These are phyloP conservation scores for Coelastrella sp. DNA, from an alignment of 139 green algal species.

Conservation along the genomic window DNA sequence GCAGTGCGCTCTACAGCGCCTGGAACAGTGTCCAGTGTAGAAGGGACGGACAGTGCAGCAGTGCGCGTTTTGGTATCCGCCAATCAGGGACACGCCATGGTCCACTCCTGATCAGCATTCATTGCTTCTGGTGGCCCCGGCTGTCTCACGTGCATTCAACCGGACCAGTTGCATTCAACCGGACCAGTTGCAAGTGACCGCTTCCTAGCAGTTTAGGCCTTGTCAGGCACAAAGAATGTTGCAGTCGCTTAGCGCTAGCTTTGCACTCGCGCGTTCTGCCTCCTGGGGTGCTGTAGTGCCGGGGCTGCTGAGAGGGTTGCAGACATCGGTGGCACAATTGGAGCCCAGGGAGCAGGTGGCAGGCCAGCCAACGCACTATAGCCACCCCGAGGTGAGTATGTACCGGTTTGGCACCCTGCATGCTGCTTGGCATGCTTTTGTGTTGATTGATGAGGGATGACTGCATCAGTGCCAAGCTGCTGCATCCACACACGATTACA, in stretches of 20 bases:
- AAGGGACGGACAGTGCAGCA: too few species aligned
- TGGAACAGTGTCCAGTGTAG: too few species aligned
- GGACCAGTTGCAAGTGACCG: background rate
- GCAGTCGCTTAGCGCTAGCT: background rate
- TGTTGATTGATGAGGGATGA: background rate
- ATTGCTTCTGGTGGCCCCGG: too few species aligned
- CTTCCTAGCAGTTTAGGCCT: too few species aligned
- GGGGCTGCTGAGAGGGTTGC: background rate
- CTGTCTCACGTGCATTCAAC: too few species aligned
- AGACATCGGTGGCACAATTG: background rate
- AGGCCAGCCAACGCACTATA: constrained; percentile 69
- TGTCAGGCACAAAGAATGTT: background rate
- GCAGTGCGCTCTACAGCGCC: too few species aligned
- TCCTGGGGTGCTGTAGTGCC: background rate
- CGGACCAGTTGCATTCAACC: background rate
- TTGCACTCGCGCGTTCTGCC: background rate
- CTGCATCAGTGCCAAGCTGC: too few species aligned
- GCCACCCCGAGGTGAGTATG: constrained; percentile 63
- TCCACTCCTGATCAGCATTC: too few species aligned
- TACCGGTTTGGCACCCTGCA: background rate
- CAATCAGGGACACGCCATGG: too few species aligned
- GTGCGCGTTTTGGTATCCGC: too few species aligned
- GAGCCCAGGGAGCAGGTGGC: constrained; percentile 29
- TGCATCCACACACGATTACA: background rate
- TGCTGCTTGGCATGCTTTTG: background rate